Conservation (phyloP, 441 rosid genomes). For the Pelargonium australe region DNA sequence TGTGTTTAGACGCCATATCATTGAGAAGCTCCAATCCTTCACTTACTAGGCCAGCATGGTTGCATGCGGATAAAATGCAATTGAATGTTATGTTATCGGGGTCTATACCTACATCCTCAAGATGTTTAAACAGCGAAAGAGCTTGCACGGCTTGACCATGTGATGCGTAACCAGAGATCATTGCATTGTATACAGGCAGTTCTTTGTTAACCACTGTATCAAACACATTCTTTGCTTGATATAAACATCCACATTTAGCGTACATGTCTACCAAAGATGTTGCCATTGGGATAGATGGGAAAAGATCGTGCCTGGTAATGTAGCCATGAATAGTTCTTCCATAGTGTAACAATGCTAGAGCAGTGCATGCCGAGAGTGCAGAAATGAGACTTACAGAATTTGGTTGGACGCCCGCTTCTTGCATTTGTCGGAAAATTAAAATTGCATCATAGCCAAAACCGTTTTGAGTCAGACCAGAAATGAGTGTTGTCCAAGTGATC, state of each 20-base stretch:
- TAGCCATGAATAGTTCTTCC: slow-evolving; percentile 58
- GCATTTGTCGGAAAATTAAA: slow-evolving; percentile 39
- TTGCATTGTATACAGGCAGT: slow-evolving; percentile 38
- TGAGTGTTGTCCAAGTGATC: slow-evolving; percentile 48
- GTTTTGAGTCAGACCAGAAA: slow-evolving; percentile 51
- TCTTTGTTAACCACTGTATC: slow-evolving; percentile 23
- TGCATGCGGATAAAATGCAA: slow-evolving; percentile 38
- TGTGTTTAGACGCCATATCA: slow-evolving; percentile 30
- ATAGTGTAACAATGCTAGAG: slow-evolving; percentile 30
- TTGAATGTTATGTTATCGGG: slow-evolving; percentile 49
- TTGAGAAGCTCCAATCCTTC: slow-evolving; percentile 39
- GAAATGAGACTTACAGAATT: slow-evolving; percentile 37
- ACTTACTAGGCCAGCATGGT: slow-evolving; percentile 31
- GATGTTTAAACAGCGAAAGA: slow-evolving; percentile 22
- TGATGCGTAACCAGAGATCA: slow-evolving; percentile 43
- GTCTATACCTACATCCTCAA: slow-evolving; percentile 26
- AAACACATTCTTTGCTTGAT: slow-evolving; percentile 37
- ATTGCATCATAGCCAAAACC: slow-evolving; percentile 40
- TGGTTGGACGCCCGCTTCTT: slow-evolving; percentile 50
- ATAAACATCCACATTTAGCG: slow-evolving; percentile 46
- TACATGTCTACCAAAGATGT: slow-evolving; percentile 59
- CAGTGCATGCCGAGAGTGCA: slow-evolving; percentile 43
- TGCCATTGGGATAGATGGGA: slow-evolving; percentile 24
- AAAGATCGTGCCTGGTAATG: slow-evolving; percentile 34
- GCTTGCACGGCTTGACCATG: slow-evolving; percentile 38